Conservation (phyloP, 192 early-diverging fungal genomes). For the Mycoemilia scoparia region DNA sequence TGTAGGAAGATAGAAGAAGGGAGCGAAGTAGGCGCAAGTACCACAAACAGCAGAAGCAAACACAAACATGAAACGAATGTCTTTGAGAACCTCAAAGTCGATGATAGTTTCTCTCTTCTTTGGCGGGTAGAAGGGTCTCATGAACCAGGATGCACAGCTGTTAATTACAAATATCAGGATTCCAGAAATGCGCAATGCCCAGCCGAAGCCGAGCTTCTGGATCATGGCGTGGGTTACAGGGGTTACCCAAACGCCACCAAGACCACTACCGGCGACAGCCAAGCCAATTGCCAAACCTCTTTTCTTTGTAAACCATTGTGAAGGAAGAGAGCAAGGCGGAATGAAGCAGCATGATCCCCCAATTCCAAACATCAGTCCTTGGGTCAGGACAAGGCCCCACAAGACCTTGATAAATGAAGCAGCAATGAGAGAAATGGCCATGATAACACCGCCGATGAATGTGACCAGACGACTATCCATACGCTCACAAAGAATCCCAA, state of each 20-base stretch:
- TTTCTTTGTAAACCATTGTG: constrained; percentile 33
- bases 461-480: constrained; percentile 28
- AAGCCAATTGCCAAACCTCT: constrained; percentile 32
- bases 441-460: constrained; percentile 29
- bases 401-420: constrained; percentile 34
- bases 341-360: constrained; percentile 30
- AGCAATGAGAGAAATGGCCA: constrained; percentile 24
- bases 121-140: constrained; percentile 12
- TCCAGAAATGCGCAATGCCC: constrained; percentile 34
- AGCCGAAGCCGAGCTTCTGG: constrained; percentile 21
- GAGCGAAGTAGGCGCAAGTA: constrained; percentile 36
- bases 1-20: constrained; percentile 33
- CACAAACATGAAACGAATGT: constrained; percentile 22
- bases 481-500: constrained; percentile 31
- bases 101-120: constrained; percentile 13
- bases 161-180: constrained; percentile 24
- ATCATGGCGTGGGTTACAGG: constrained; percentile 30
- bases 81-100: constrained; percentile 24
- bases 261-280: constrained; percentile 30
- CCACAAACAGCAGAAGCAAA: constrained; percentile 21
- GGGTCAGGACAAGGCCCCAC: constrained; percentile 42
- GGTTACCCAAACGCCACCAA: constrained; percentile 33
- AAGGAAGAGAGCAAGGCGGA: constrained; percentile 30
- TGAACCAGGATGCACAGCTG: constrained; percentile 17
- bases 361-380: constrained; percentile 31